Evolutionary conservation across 805 yeast genomes (phyloP).

Genomic region (Nakazawaea pomicola): DNA sequence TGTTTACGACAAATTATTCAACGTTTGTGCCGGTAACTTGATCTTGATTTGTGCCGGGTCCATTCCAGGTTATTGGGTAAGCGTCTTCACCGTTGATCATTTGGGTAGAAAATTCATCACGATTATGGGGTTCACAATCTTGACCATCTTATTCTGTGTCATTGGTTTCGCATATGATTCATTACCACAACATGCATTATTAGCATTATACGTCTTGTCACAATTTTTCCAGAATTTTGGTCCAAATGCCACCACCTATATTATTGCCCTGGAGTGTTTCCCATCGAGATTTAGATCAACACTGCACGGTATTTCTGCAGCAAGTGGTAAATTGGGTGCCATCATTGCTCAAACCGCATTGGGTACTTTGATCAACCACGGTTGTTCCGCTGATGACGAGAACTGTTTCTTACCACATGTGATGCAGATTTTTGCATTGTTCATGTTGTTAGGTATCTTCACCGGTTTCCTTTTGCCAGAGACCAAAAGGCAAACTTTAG

Average conservation of each 20-base stretch:
- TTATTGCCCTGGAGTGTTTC: conserved; percentile 61
- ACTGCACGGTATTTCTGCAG: conserved; percentile 65
- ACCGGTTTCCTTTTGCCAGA: conserved; percentile 64
- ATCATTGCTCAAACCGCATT: conserved; percentile 63
- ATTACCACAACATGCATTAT: conserved; percentile 39
- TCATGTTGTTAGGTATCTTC: conserved; percentile 69
- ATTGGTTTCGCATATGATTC: conserved; percentile 57
- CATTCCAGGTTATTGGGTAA: conserved; percentile 58
- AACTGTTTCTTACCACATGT: conserved; percentile 80
- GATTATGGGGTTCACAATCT: conserved; percentile 50
- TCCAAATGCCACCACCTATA: conserved; percentile 60
- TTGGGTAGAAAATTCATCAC: conserved; percentile 57
- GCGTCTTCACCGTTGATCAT: conserved; percentile 49
- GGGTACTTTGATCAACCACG: conserved; percentile 70
- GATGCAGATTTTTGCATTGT: conserved; percentile 78
- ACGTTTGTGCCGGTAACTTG: conserved; percentile 48
- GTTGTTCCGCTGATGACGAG: conserved; percentile 48
- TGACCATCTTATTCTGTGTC: conserved; percentile 48
- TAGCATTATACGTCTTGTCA: conserved; percentile 53
- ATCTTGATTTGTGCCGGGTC: conserved; percentile 57
- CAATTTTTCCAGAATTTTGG: conserved; percentile 67
- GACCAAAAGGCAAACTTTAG: conserved; percentile 76
- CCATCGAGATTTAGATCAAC: conserved; percentile 64
- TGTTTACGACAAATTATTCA: conserved; percentile 36
- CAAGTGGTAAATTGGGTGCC: conserved; percentile 62